These are phyloP conservation scores for Camelina sativa DNA, from an alignment of 345 rosid species.

Conservation along the genomic window DNA sequence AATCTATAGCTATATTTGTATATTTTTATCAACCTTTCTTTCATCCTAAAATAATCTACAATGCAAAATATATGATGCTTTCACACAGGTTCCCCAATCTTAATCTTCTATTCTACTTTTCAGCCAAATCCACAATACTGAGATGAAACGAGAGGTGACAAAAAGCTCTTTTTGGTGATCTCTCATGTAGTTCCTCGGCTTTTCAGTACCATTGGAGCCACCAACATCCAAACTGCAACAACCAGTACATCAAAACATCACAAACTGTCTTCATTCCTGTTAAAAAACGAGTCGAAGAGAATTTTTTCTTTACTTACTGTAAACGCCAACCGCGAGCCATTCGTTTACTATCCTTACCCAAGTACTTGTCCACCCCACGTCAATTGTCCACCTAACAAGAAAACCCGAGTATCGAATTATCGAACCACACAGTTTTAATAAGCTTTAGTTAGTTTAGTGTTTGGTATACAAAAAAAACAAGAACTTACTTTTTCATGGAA, in stretches of 20 bases:
- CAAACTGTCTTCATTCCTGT: neutral
- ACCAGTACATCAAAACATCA: neutral
- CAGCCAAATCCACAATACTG: neutral
- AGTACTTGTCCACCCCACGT: slow-evolving; percentile 98
- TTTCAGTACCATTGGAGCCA: slow-evolving; percentile 70
- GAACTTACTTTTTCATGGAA: slow-evolving; percentile 65
- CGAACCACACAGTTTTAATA: neutral
- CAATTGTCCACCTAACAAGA: slow-evolving; percentile 86
- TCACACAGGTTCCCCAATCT: slow-evolving; percentile 3
- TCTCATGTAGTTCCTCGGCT: slow-evolving; percentile 47
- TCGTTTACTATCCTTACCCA: slow-evolving; percentile 94
- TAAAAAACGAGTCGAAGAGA: neutral
- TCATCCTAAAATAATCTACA: neutral
- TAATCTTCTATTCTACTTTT: slow-evolving; percentile 15
- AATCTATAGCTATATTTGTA: neutral
- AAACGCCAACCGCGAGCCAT: slow-evolving; percentile 93
- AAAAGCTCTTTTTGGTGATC: slow-evolving; percentile 9
- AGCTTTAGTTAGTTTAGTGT: neutral
- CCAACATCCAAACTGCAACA: slow-evolving; percentile 90
- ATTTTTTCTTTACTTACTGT: slow-evolving; percentile 58
- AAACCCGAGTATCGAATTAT: neutral
- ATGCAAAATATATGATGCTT: neutral
- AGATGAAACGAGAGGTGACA: slow-evolving; percentile 15
- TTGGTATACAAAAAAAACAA: neutral
- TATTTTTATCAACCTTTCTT: neutral